Percentiles rank a stretch among this genome's conserved stretches.
These are phyloP conservation scores for Aspergillus incahuasiensis DNA, from an alignment of 495 filamentous ascomycete genomes.

Conservation along the genomic window DNA sequence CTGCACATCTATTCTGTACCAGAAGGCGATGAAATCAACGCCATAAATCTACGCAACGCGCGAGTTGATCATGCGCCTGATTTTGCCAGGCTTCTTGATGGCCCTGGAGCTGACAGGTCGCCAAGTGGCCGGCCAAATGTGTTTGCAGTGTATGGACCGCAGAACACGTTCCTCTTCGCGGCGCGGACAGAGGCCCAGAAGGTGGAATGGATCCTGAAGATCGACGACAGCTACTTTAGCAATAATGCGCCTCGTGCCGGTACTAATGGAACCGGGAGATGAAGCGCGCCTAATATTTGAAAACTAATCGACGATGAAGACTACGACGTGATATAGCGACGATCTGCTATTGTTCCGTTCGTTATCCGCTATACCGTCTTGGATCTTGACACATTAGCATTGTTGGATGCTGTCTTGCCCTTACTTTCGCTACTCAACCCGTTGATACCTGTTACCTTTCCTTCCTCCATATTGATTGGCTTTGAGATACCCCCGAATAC, in stretches of 20 bases:
- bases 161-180: conserved; percentile 93
- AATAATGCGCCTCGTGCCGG: conserved; percentile 28
- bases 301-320: conserved; percentile 6
- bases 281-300: conserved; percentile 3
- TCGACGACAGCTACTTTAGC: conserved; percentile 59
- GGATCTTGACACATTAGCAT: conserved; percentile 6
- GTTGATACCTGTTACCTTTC: conserved; percentile 2
- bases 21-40: conserved; percentile 83
- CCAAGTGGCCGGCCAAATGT: conserved; percentile 61
- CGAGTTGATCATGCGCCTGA: conserved; percentile 85
- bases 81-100: conserved; percentile 70
- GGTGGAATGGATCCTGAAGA: conserved; percentile 87
- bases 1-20: conserved; percentile 79
- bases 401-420: conserved; percentile 4
- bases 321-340: conserved; percentile 7
- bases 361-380: not conserved
- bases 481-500: conserved; percentile 40
- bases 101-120: conserved; percentile 34
- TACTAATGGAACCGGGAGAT: conserved; percentile 20
- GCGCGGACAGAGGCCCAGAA: conserved; percentile 82
- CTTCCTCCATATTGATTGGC: conserved; percentile 18
- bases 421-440: conserved; percentile 5
- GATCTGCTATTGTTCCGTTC: not conserved
- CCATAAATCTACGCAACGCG: conserved; percentile 79
- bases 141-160: conserved; percentile 87